A percentile compares a stretch with the other conserved stretches of the same genome.
phyloP scores from a whole-genome alignment of 225 moss, liverwort and hornwort species.

The Thuidium tamariscinum region DNA sequence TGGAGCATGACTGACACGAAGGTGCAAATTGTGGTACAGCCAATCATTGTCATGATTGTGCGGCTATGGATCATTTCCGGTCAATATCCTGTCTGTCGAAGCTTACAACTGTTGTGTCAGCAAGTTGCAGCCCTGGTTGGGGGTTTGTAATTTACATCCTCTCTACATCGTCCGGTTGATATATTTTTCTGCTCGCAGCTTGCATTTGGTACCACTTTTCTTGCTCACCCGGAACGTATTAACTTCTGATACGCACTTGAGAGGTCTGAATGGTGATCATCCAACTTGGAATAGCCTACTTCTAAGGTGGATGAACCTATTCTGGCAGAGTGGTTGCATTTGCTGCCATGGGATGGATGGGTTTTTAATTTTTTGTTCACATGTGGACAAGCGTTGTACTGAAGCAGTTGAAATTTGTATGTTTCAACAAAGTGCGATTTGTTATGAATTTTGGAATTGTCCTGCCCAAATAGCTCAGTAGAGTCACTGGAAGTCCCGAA shows the following conservation, averaged over 20 bases:
- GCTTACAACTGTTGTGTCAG: background rate
- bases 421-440: background rate
- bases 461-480: background rate
- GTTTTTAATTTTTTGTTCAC: background rate
- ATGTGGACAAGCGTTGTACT: no score
- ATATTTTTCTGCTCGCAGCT: background rate
- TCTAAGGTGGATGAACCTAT: background rate
- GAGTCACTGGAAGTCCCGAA: background rate
- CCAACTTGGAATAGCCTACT: background rate
- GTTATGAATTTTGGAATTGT: background rate
- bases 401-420: no score
- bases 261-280: background rate
- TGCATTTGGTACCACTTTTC: background rate
- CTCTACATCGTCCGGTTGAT: background rate
- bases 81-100: background rate
- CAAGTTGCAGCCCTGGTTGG: background rate
- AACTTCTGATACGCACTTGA: background rate
- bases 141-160: background rate
- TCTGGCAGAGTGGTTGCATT: background rate
- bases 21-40: background rate
- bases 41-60: slow-evolving; percentile 11
- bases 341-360: background rate
- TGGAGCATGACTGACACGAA: background rate
- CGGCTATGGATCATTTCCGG: background rate
- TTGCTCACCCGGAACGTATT: background rate